Base-by-base conservation (phyloP, 805 yeast genomes). In the Kazachstania africana region DNA sequence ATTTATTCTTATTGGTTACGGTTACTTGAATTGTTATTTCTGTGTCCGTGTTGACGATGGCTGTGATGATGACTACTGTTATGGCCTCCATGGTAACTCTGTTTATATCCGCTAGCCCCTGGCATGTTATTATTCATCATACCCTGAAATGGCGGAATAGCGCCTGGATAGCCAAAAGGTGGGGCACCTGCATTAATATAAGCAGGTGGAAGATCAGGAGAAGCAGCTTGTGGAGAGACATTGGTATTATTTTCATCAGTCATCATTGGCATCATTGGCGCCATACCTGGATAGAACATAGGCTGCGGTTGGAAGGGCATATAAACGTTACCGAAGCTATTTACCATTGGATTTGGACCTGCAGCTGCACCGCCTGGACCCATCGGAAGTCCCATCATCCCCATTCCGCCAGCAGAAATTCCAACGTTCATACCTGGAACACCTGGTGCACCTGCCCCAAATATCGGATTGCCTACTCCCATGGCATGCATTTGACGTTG, bases 251-350 rank as follows among this genome's bases (percentile, higher is more conserved):
- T 25, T 3, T 38, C 45, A 13, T 41, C 46, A 17, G 42, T 41
- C 48, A 50, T 45, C 38, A 47, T 37, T 26, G 53, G 46, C 43
- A 48, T 42, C 53, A 49, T 48, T 26, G 46, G 55, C 17, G 46
- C 47, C 50, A 53, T 50, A 5, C 47, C 39, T 18, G 57, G 58
- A 28, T 50, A 51, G 33, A 48, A 50, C 43, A 51, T 40, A 12
- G 57, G 55, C 35, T 51, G 57, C 9, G 55, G 55, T 35, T 54
- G 59, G 35, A 46, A 48, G 24, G 59, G 59, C 45, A 52, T 43
- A 24, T 52, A 53, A 55, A 52, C 48, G 3, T 50, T 50, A 23
- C 40, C 38, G 28, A 37, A 37, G 3, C 45, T 51, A 32, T 37
- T 41, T 48, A 50, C 42, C 44, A 50, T 44, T 8, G 53, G 50